Conservation (phyloP, 225 moss, liverwort and hornwort species). For the Marchantia polymorpha region DNA sequence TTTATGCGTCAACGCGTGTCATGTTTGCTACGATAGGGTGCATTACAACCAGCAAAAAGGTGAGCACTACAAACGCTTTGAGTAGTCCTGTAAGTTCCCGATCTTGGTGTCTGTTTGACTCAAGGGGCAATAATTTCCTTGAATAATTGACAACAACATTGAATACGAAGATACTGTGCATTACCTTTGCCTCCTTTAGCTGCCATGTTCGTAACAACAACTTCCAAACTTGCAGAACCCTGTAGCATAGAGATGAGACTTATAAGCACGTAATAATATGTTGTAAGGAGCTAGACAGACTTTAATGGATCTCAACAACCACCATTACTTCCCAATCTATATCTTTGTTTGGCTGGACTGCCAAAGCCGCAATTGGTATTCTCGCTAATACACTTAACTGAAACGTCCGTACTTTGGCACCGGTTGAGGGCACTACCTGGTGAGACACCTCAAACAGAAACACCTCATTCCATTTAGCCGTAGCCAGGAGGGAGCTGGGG, state of each 20-base stretch:
- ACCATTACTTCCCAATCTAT: no score
- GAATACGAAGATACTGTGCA: not conserved
- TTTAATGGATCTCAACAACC: not conserved
- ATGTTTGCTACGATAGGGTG: no score
- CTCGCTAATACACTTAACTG: not conserved
- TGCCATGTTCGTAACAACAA: constrained; percentile 88
- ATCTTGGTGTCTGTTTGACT: no score
- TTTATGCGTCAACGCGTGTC: no score
- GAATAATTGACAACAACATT: no score
- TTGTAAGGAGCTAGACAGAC: not conserved
- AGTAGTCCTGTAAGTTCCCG: no score
- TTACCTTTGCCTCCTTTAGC: constrained; percentile 90
- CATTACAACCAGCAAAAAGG: no score
- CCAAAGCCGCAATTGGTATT: not conserved
- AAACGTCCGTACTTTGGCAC: not conserved
- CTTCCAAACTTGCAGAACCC: constrained; percentile 73
- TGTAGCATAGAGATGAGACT: constrained; percentile 23
- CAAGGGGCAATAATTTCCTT: no score
- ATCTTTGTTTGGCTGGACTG: not conserved
- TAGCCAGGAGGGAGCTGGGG: constrained; percentile 56
- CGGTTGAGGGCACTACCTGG: constrained; percentile 49
- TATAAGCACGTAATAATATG: not conserved
- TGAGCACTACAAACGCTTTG: no score
- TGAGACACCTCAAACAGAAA: constrained; percentile 84
- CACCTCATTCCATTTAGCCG: constrained; percentile 87